A percentile compares a stretch with the other conserved stretches of the same genome.
phyloP scores from a whole-genome alignment of 306 rosid species.

The Inga leiocalycina region DNA sequence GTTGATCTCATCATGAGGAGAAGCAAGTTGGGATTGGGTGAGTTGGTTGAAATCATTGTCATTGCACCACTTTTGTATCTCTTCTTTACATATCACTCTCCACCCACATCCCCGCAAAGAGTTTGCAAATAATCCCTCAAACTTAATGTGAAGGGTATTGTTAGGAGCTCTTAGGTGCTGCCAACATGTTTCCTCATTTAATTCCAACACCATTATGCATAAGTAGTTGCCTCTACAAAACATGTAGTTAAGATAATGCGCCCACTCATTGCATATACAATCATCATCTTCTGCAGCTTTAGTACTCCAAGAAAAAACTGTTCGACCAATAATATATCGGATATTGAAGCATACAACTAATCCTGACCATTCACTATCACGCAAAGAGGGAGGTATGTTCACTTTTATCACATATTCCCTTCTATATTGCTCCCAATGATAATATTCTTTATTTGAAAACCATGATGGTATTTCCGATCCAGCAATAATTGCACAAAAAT shows the following conservation, averaged over 20 bases:
- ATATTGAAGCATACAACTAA: neutral
- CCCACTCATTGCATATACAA: too few species aligned
- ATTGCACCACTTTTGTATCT: neutral
- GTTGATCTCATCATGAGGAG: too few species aligned
- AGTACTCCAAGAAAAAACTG: neutral
- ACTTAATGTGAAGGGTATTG: neutral
- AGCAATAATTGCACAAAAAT: neutral
- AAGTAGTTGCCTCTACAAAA: too few species aligned
- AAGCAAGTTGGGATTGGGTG: too few species aligned
- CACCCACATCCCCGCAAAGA: neutral
- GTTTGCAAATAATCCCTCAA: accelerated
- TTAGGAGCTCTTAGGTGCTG: neutral
- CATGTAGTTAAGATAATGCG: too few species aligned
- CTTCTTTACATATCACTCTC: neutral
- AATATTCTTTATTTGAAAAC: neutral
- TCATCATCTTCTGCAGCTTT: too few species aligned
- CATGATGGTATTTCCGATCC: neutral
- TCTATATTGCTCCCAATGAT: accelerated
- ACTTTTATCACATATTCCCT: neutral
- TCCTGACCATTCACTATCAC: neutral
- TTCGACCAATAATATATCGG: too few species aligned
- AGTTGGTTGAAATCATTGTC: neutral
- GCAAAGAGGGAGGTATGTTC: neutral
- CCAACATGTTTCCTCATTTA: neutral
- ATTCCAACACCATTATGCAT: neutral